Percentiles rank a stretch among this genome's conserved stretches.
phyloP scores from a whole-genome alignment of 176 grass and related monocot species.

The Poa pratensis region DNA sequence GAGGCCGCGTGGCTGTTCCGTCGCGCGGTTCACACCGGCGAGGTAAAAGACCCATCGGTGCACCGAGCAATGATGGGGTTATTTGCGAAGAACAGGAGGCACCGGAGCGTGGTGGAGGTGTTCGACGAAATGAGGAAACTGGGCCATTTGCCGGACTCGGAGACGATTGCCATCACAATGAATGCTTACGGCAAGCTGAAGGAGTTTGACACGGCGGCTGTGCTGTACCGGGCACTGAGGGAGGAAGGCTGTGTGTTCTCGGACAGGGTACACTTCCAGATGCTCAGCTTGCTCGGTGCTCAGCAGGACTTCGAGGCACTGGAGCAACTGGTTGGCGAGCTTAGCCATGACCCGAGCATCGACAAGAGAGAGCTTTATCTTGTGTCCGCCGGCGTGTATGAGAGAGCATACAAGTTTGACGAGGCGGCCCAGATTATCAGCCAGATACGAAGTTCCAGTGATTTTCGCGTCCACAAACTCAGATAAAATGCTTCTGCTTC shows the following conservation, averaged over 20 bases:
- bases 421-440: slow-evolving; percentile 72
- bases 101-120: slow-evolving; percentile 76
- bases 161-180: slow-evolving; percentile 76
- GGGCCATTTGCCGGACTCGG: slow-evolving; percentile 73
- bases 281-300: slow-evolving; percentile 85
- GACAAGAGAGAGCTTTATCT: slow-evolving; percentile 90
- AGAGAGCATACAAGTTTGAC: slow-evolving; percentile 74
- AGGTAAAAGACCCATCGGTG: slow-evolving; percentile 71
- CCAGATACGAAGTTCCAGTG: slow-evolving; percentile 59
- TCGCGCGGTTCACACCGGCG: slow-evolving; percentile 49
- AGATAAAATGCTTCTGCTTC: slow-evolving; percentile 46
- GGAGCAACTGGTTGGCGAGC: slow-evolving; percentile 58
- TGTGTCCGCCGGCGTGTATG: slow-evolving; percentile 63
- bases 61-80: slow-evolving; percentile 70
- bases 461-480: slow-evolving; percentile 1
- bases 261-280: slow-evolving; percentile 94
- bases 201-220: slow-evolving; percentile 68
- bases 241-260: slow-evolving; percentile 83
- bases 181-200: slow-evolving; percentile 88
- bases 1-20: slow-evolving; percentile 92
- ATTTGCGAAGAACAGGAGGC: slow-evolving; percentile 70
- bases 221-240: slow-evolving; percentile 64
- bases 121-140: slow-evolving; percentile 76
- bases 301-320: slow-evolving; percentile 73
- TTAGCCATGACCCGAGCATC: slow-evolving; percentile 68